Conservation (phyloP, 75 land plant genomes). For the Cryptomeria japonica region DNA sequence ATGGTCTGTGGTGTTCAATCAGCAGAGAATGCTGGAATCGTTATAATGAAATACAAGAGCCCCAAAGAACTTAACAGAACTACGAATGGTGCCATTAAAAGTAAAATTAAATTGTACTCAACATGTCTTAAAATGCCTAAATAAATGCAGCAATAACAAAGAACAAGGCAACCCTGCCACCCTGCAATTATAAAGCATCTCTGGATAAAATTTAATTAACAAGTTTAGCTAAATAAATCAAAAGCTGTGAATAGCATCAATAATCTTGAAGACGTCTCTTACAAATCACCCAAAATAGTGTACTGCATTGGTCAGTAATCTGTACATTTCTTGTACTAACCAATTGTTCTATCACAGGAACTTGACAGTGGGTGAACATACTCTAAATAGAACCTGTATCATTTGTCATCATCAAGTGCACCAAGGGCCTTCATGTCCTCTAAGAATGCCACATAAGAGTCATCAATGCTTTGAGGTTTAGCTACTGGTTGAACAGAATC, state of each 20-base stretch:
- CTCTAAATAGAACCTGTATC: background rate
- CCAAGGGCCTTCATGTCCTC: constrained; percentile 99
- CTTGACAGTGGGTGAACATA: background rate
- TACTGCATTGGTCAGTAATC: background rate
- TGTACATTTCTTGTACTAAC: background rate
- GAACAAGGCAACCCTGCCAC: background rate
- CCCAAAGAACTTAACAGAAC: background rate
- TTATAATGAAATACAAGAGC: background rate
- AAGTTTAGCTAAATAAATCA: background rate
- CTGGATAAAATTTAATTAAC: background rate
- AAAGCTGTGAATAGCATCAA: background rate
- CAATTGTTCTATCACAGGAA: background rate
- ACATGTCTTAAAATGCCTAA: background rate
- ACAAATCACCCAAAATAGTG: background rate
- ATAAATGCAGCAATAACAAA: background rate
- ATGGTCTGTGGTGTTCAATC: background rate
- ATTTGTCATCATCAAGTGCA: constrained; percentile 64
- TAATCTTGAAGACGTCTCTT: background rate
- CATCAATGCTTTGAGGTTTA: constrained; percentile 84
- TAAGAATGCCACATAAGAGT: constrained; percentile 89
- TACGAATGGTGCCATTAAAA: background rate
- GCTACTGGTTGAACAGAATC: constrained; percentile 31
- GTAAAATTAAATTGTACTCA: background rate
- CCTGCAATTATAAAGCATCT: background rate
- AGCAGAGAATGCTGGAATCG: background rate